Conservation (phyloP, 2,329 filamentous ascomycete species). For the Scedosporium apiospermum region DNA sequence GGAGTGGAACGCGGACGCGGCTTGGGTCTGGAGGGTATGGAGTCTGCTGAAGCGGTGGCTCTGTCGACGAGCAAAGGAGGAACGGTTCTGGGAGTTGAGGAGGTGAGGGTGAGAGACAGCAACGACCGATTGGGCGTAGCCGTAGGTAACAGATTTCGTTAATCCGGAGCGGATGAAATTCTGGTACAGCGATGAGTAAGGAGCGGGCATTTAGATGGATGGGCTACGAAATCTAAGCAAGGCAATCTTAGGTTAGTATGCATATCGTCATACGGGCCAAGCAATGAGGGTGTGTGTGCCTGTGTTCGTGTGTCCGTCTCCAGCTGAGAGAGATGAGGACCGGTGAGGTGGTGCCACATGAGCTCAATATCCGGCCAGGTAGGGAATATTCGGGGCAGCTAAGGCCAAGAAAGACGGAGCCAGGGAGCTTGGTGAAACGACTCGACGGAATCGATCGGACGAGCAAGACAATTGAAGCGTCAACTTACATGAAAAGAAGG, state of each 20-base stretch:
- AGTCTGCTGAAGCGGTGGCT: constrained; percentile 45
- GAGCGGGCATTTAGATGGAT: constrained; percentile 77
- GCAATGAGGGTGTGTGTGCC: too few species aligned
- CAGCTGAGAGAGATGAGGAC: neutral
- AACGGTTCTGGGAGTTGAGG: constrained; percentile 63
- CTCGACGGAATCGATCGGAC: constrained; percentile 3
- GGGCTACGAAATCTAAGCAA: constrained; percentile 5
- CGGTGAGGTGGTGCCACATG: neutral
- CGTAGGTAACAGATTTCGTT: constrained; percentile 87
- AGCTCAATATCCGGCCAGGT: neutral
- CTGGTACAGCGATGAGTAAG: constrained; percentile 59
- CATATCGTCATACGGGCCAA: too few species aligned
- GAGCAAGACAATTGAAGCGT: constrained; percentile 1
- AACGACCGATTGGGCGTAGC: constrained; percentile 96
- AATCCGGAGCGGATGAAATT: constrained; percentile 95
- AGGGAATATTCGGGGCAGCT: neutral
- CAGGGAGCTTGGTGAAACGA: neutral
- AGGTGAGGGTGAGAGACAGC: constrained; percentile 77
- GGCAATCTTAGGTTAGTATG: neutral
- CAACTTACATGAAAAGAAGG: constrained; percentile 54
- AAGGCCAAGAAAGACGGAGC: neutral
- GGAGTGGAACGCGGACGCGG: constrained; percentile 62
- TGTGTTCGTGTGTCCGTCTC: neutral
- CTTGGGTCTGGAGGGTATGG: constrained; percentile 55
- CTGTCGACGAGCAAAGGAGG: constrained; percentile 51